Conservation (phyloP, 176 grass and related monocot genomes). For the barley (Hordeum vulgare) region DNA sequence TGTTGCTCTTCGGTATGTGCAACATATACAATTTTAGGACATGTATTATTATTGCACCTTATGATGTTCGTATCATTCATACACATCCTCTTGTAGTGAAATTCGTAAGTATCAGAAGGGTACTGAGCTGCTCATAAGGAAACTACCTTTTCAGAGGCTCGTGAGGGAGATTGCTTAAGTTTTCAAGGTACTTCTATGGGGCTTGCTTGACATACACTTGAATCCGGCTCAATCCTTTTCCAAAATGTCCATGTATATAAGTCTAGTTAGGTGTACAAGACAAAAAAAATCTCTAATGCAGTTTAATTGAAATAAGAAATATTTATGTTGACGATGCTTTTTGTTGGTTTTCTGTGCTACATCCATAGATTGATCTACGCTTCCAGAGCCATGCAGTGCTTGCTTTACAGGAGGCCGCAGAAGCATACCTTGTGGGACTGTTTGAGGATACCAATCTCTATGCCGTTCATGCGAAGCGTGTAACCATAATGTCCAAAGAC, state of each 20-base stretch:
- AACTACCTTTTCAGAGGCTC: constrained; percentile 15
- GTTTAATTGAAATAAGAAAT: not conserved
- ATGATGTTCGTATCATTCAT: not conserved
- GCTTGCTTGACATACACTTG: not conserved
- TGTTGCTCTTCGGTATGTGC: constrained; percentile 6
- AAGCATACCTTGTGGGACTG: constrained; percentile 22
- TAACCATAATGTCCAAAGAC: constrained; percentile 30
- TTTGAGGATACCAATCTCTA: constrained; percentile 30
- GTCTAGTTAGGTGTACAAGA: not conserved
- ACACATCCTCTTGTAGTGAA: not conserved
- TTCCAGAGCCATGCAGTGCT: not conserved
- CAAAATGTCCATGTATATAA: not conserved
- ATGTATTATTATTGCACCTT: too few relatives aligned
- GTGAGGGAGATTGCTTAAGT: constrained; percentile 30
- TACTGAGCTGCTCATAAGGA: not conserved
- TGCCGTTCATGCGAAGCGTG: constrained; percentile 29
- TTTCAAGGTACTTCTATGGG: not conserved
- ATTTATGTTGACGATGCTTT: not conserved
- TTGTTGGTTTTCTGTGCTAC: not conserved
- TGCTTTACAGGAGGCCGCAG: constrained; percentile 20
- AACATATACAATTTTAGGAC: not conserved
- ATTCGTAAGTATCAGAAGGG: constrained; percentile 10
- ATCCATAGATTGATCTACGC: constrained; percentile 4
- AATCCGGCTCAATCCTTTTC: not conserved
- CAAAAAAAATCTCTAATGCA: not conserved